Base-by-base conservation (phyloP, 1,139 yeast species). In the Yarrowia galli region DNA sequence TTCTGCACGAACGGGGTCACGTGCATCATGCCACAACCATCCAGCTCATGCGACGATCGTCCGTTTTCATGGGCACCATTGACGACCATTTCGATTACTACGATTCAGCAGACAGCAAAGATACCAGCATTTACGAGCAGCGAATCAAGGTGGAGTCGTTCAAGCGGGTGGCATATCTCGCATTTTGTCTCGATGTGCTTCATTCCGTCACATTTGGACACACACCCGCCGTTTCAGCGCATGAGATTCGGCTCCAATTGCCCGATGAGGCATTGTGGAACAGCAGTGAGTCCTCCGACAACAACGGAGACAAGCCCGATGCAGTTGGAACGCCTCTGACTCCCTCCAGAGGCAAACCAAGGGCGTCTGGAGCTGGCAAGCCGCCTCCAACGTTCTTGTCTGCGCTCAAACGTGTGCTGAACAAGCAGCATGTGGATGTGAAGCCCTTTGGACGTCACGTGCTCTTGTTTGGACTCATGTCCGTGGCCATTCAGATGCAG, bases 151-250 rank as follows among this genome's bases (percentile, higher is more conserved):
- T 87, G 63, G 97, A 91, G 76, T 86, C 89, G 65, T 82, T 91
- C 81, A 91, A 91, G 76, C 79, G 97, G 67, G 84, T 90, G 5
- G 91, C 96, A 0, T 84, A 89, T 69, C 86, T 89, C 84, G 91
- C 95, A 4, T 91, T 91, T 75, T 89, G 89, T 73, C 81, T 89
- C 74, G 97, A 91, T 76, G 87, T 89, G 1, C 83, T 88, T 28
- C 96, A 91, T 77, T 90, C 92, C n/a, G 85, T 89, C 42, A 84
- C 90, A 67, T 91, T 89, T 78, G 89, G 96, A 7, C 96, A 91
- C 76, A 84, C 87, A 51, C 83, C 89, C 46, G 85, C 86, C 58
- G 81, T 91, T 58, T 83, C 87, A 68, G 88, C 91, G 40, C 89
- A 87, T 74, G 84, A 91, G 73, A 81, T 92, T 65, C 92, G 92